A percentile compares a stretch with the other conserved stretches of the same genome.
phyloP scores from a whole-genome alignment of 176 grass and related monocot genomes.

The Ampelocalamus luodianensis region DNA sequence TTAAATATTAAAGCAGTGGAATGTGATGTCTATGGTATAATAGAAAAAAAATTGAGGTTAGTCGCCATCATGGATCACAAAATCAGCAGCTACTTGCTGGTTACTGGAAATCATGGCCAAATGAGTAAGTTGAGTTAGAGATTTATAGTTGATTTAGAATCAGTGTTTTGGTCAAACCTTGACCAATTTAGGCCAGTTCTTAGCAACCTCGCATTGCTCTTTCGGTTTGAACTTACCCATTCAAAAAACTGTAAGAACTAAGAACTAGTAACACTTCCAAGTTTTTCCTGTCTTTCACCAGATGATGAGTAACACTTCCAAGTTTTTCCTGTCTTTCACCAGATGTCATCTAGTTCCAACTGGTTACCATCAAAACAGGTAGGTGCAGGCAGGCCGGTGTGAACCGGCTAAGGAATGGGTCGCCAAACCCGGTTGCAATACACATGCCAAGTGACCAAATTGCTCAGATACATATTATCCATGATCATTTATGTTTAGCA shows the following conservation, averaged over 20 bases:
- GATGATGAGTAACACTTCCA: too few species aligned
- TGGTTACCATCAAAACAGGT: background rate
- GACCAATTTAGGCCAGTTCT: slow-evolving; percentile 7
- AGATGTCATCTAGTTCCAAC: background rate
- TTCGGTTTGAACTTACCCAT: background rate
- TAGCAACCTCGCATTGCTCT: background rate
- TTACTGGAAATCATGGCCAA: background rate
- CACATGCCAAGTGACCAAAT: background rate
- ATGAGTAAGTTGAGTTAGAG: background rate
- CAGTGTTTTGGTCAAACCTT: background rate
- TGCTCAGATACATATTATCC: background rate
- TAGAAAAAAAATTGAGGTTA: background rate
- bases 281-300: too few species aligned
- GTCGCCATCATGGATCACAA: background rate
- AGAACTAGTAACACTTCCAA: background rate
- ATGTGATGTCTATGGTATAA: background rate
- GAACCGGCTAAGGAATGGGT: background rate
- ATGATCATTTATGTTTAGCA: slow-evolving; percentile 18
- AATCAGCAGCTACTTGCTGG: background rate
- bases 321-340: background rate
- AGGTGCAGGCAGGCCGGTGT: background rate
- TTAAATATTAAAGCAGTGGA: slow-evolving; percentile 15
- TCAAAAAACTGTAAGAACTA: background rate
- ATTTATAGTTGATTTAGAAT: background rate
- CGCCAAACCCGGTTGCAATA: background rate